Evolutionary conservation across 192 early-diverging fungal species (phyloP), one percentile per base, ranked within the genome.

Genomic region (Phlyctochytrium planicorne): DNA sequence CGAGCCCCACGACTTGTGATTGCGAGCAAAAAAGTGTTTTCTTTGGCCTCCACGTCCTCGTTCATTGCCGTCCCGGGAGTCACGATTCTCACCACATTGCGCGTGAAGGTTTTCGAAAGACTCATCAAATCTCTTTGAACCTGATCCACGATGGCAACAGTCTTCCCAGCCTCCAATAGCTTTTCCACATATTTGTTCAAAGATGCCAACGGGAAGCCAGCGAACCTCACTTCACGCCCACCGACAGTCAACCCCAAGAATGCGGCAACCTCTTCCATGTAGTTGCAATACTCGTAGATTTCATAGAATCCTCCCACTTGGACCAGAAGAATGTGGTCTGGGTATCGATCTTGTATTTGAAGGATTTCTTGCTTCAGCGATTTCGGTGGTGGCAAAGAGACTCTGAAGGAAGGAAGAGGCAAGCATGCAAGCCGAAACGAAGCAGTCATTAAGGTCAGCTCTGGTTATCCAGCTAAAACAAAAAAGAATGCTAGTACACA

Each of bases 61-160:
- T 74, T 52, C 30, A 98, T 85, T 31, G 94, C 64, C 0, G 94
- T 94, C 0, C 94, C 96, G 0, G 93, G 89, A 0, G 93, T 94
- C 52, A 94, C 85, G 53, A 95, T 89, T 1, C 94, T 73, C 2
- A 86, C 86, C 12, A 98, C 86, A 17, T 75, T 78, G 36, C 96
- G 75, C 0, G 83, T 77, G 55, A 93, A 70, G 12, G 64, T 47
- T 36, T 76, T 77, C 2, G 72, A 62, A 25, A 34, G 72, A 32
- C 63, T 69, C 23, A 34, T 12, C 2, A 30, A 34, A 40, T 77
- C 71, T 27, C 30, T 31, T 34, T 17, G 40, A 20, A 50, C 63
- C 66, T 84, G 79, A 32, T 81, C 74, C 4, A 72, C 82, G 31
- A 84, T 60, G 10, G 77, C 82, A n/a, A 84, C 82, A 2, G 72